Conservation (phyloP, 2,329 filamentous ascomycete species). For the Colletotrichum cuscutae region DNA sequence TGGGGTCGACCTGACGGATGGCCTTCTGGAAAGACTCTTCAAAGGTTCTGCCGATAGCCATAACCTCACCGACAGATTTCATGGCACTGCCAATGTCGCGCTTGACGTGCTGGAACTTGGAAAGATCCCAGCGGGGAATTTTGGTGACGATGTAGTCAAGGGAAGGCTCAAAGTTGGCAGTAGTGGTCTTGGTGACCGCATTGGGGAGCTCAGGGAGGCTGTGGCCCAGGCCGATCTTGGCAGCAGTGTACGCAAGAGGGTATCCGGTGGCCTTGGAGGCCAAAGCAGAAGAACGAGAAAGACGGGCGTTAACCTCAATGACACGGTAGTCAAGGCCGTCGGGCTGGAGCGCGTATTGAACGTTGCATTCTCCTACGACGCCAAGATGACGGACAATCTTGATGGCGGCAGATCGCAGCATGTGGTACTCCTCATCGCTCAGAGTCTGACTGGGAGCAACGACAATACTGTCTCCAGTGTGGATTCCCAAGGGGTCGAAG, state of each 20-base stretch:
- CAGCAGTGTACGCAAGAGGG: conserved; percentile 95
- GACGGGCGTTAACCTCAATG: conserved; percentile 98
- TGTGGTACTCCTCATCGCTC: conserved; percentile 98
- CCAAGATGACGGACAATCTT: conserved; percentile 98
- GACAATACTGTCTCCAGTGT: conserved; percentile 98
- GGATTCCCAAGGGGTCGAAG: conserved; percentile 96
- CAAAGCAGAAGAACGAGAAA: conserved; percentile 95
- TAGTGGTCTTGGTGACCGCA: conserved; percentile 97
- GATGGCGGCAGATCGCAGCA: conserved; percentile 96
- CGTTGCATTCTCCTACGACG: conserved; percentile 98
- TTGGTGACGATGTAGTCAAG: conserved; percentile 99
- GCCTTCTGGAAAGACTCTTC: conserved; percentile 99
- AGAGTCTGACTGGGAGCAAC: conserved; percentile 97
- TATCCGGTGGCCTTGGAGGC: conserved; percentile 99
- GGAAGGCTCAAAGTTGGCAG: conserved; percentile 97
- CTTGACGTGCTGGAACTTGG: conserved; percentile 99
- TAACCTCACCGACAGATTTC: conserved; percentile 99
- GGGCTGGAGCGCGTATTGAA: conserved; percentile 86
- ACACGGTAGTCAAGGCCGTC: conserved; percentile 98
- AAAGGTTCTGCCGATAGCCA: conserved; percentile 98
- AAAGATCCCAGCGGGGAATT: conserved; percentile 97
- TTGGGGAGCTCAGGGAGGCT: conserved; percentile 96
- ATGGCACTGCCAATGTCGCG: conserved; percentile 97
- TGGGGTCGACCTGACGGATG: conserved; percentile 94
- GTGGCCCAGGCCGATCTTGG: conserved; percentile 97